A percentile compares a stretch with the other conserved stretches of the same genome.
phyloP scores from a whole-genome alignment of 257 asterid species.

The Vinca minor region DNA sequence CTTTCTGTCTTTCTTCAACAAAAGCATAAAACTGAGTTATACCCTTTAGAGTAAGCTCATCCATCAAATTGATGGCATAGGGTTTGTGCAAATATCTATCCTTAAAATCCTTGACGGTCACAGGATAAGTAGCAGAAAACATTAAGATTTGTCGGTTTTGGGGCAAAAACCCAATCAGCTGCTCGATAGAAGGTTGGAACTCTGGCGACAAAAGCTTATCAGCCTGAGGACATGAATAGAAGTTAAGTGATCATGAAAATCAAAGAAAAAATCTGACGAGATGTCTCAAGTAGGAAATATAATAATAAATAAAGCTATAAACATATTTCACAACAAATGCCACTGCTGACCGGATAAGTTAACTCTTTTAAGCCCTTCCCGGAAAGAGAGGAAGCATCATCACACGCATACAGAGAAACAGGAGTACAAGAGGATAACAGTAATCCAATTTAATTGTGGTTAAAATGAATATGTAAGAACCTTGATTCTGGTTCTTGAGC shows the following conservation, averaged over 20 bases:
- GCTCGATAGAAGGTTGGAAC: constrained; percentile 81
- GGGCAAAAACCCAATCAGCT: constrained; percentile 60
- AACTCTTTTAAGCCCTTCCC: too few species aligned
- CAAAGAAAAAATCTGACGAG: too few species aligned
- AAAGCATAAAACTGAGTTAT: constrained; percentile 81
- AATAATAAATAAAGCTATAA: too few species aligned
- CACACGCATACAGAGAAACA: too few species aligned
- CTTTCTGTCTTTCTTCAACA: constrained; percentile 92
- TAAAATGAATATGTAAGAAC: too few species aligned
- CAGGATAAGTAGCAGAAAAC: constrained; percentile 92
- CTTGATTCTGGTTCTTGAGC: too few species aligned
- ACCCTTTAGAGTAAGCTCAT: constrained; percentile 91
- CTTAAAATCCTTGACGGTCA: constrained; percentile 74
- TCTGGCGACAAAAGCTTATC: constrained; percentile 91
- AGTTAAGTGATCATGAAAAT: too few species aligned
- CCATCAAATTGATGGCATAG: constrained; percentile 82
- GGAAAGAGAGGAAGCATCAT: too few species aligned
- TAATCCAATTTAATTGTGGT: background rate
- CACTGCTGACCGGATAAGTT: too few species aligned
- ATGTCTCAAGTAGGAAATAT: too few species aligned
- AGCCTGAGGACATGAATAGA: constrained; percentile 48
- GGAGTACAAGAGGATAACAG: background rate
- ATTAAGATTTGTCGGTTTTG: constrained; percentile 72
- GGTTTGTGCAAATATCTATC: constrained; percentile 66
- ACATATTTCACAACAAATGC: too few species aligned